Base-by-base conservation (phyloP, 1,139 yeast genomes). In the Saccharomyces hybrid region DNA sequence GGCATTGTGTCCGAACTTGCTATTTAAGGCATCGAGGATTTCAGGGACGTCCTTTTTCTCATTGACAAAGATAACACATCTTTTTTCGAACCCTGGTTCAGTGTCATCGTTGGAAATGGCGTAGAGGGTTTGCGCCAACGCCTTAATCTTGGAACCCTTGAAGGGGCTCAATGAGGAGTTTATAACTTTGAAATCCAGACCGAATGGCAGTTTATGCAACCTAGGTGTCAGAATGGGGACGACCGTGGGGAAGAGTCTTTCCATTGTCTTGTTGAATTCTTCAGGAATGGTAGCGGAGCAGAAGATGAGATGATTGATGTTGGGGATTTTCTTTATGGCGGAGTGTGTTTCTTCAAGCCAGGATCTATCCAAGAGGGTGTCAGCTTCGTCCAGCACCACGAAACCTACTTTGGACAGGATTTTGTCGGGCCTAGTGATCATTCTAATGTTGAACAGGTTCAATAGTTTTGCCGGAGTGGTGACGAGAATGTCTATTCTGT, bases 231-330 rank as follows among this genome's bases (percentile, higher is more conserved):
- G 82, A n/a, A 93, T 81, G 2, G 88, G 80, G n/a, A 76, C 71
- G 7, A 82, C 78, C 46, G 80, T 78, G 0, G 96, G 95, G 67
- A 86, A 89, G 47, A 84, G 67, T 52, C 75, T 75, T 6, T 76
- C 70, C 57, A 91, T 73, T 1, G 86, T 78, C 55, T 79, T 79
- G 57, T 85, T 86, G 66, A 91, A 88, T 54, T 81, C 83, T 42
- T 81, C 78, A 0, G 98, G 96, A 48, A 93, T 85, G 0, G 99
- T 93, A 0, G 98, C 98, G 1, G 96, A 85, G 58, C 95, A 88
- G 61, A 93, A 81, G 1, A 90, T 77, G 38, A 89, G 71, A 59
- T 88, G 88, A 52, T 75, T 75, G 47, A 86, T 73, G 56, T 80
- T 78, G 3, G 78, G 75, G 69, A 87, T 77, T 52, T 73, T 70